Conservation (phyloP, 1,139 yeast genomes). For the Geotrichum reessii region DNA sequence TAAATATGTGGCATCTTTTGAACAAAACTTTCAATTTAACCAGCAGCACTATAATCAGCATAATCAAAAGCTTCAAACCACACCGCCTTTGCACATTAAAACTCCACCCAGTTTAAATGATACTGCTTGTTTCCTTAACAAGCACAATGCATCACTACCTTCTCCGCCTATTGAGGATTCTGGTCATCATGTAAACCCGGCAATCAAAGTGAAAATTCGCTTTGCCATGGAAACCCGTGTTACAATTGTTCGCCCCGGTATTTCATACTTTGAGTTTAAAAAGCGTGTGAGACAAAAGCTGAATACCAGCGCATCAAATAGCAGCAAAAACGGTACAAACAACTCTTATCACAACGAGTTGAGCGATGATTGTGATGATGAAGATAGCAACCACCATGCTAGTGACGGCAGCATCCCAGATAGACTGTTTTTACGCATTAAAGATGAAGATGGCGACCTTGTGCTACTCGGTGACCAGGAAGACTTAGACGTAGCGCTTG, state of each 20-base stretch:
- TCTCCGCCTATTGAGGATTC: background rate
- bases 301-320: background rate
- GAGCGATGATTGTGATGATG: background rate
- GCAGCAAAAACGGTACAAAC: background rate
- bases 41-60: background rate
- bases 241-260: slow-evolving; percentile 7
- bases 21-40: background rate
- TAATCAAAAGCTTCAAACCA: background rate
- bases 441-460: slow-evolving; percentile 12
- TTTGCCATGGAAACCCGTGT: slow-evolving; percentile 16
- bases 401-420: background rate
- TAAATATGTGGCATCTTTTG: background rate
- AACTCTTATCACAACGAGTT: background rate
- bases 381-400: background rate
- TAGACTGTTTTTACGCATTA: background rate
- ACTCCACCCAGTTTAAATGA: background rate
- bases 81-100: background rate
- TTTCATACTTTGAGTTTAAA: slow-evolving; percentile 9
- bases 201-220: slow-evolving; percentile 16
- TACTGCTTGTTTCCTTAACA: background rate
- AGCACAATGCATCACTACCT: background rate
- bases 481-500: slow-evolving; percentile 9
- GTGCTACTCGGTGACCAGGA: slow-evolving; percentile 11
- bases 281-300: slow-evolving; percentile 13
- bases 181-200: background rate